Conservation (phyloP, 148 eudicot species). For the Heliamphora exappendiculata region DNA sequence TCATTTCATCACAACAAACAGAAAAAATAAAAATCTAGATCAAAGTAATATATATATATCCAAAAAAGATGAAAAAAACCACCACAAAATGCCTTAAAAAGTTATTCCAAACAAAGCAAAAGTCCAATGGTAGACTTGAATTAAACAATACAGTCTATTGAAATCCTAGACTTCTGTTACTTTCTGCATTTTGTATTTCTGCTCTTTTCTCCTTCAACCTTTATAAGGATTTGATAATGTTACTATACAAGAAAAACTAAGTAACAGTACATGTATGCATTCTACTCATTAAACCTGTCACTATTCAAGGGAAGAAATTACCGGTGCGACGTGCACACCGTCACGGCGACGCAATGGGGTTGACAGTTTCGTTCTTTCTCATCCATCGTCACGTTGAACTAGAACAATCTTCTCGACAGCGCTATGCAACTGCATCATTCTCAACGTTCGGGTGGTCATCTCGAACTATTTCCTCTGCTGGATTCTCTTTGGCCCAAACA, state of each 20-base stretch:
- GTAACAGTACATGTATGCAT: background rate
- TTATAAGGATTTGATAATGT: background rate
- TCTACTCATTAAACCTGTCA: background rate
- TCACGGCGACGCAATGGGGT: background rate
- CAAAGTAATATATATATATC: no score
- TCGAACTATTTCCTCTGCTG: conserved; percentile 46
- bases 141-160: background rate
- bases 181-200: background rate
- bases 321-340: no score
- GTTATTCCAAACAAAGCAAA: no score
- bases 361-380: background rate
- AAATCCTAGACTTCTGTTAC: background rate
- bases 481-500: conserved; percentile 78
- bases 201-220: background rate
- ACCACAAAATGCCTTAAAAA: no score
- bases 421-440: conserved; percentile 17
- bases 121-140: background rate
- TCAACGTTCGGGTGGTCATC: conserved; percentile 23
- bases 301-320: background rate
- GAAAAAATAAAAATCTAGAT: no score
- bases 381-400: background rate
- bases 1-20: no score
- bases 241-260: background rate
- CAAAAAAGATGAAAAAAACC: no score
- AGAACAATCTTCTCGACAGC: background rate